A percentile compares a stretch with the other conserved stretches of the same genome.
phyloP scores from a whole-genome alignment of 805 yeast species.

The Candida maltosa region DNA sequence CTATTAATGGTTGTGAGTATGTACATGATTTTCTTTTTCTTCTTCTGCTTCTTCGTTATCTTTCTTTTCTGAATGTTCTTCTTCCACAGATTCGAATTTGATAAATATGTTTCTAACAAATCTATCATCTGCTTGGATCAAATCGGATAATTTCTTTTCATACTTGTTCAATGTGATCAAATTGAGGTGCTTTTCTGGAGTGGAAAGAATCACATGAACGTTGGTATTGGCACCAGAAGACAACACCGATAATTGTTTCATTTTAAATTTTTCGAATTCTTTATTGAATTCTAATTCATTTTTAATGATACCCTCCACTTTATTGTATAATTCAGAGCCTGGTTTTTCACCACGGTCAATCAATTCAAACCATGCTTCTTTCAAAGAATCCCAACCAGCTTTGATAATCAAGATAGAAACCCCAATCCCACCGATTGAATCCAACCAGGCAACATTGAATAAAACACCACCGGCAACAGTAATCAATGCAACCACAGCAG shows the following conservation, averaged over 20 bases:
- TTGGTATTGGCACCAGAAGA: conserved; percentile 59
- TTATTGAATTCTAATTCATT: conserved; percentile 19
- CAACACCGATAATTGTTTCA: conserved; percentile 45
- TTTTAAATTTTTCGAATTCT: conserved; percentile 23
- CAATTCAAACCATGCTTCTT: conserved; percentile 68
- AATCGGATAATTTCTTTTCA: conserved; percentile 29
- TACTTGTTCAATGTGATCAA: conserved; percentile 27
- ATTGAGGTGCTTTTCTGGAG: conserved; percentile 23
- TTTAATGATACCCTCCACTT: conserved; percentile 38
- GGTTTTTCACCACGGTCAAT: conserved; percentile 66
- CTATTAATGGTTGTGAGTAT: conserved; percentile 1
- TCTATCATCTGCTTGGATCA: conserved; percentile 36
- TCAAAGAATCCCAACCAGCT: conserved; percentile 79
- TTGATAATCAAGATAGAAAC: conserved; percentile 79
- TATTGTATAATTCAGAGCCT: conserved; percentile 46
- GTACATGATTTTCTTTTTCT: conserved; percentile 1
- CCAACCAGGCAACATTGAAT: conserved; percentile 77
- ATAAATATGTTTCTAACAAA: conserved; percentile 42
- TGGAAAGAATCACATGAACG: conserved; percentile 27
- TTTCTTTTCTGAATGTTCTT: not conserved
- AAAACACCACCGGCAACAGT: conserved; percentile 86
- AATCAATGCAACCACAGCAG: conserved; percentile 84
- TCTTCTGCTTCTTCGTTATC: conserved; percentile 12
- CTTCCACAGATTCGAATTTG: conserved; percentile 20
- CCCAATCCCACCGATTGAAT: conserved; percentile 85